phyloP scores from a whole-genome alignment of 129 eudicot species.

The Sambucus nigra region DNA sequence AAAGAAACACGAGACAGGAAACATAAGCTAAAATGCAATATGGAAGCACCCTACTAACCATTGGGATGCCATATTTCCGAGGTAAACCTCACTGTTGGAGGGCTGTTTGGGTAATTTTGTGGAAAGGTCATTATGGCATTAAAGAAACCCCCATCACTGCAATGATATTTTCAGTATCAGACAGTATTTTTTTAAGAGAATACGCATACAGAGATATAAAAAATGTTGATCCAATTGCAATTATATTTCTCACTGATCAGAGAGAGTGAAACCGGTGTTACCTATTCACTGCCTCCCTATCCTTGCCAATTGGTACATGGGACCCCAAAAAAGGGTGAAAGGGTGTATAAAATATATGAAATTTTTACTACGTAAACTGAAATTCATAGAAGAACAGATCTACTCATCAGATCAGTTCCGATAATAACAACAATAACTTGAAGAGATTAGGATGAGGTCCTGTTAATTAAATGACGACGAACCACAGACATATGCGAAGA shows the following conservation, averaged over 20 bases:
- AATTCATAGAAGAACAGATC: too few relatives aligned
- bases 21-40: background rate
- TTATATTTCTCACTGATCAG: background rate
- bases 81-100: constrained; percentile 87
- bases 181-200: constrained; percentile 9
- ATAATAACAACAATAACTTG: too few relatives aligned
- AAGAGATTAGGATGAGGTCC: too few relatives aligned
- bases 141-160: constrained; percentile 97
- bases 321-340: background rate
- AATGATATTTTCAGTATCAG: constrained; percentile 10
- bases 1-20: background rate
- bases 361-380: too few relatives aligned
- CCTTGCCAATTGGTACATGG: too few relatives aligned
- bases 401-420: too few relatives aligned
- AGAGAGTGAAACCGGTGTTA: background rate
- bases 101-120: constrained; percentile 78
- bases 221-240: background rate
- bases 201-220: background rate
- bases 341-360: too few relatives aligned
- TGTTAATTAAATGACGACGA: too few relatives aligned
- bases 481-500: too few relatives aligned
- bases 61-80: constrained; percentile 98
- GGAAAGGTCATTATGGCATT: constrained; percentile 96
- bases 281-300: too few relatives aligned
- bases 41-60: constrained; percentile 41